Evolutionary conservation across 805 yeast species (phyloP), one percentile per base, ranked within the genome.

Genomic region (Schwanniomyces polymorphus): DNA sequence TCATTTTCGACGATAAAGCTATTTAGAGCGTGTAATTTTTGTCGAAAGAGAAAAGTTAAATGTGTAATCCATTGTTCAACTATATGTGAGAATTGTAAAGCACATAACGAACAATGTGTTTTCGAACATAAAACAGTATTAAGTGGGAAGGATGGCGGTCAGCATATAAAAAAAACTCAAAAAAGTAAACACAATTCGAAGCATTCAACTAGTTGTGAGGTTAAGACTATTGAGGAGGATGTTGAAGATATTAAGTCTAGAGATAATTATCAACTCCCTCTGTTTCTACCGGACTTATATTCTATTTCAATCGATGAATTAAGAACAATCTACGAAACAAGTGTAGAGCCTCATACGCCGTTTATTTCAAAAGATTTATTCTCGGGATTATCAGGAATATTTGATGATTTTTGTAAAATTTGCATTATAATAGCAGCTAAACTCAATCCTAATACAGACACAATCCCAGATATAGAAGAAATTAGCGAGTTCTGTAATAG

Each of bases 311-410:
- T 16, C 12, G 18, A 14, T 10, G 43, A 28, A 17, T 38, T 27
- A 12, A 25, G 23, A 6, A 12, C 2, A 5, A 8, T 41, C 17
- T 18, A 41, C 26, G 17, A 29, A 28, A 45, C 21, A 26, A 51
- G 12, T 57, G 55, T 59, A 10, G 58, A 56, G 41, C 55, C 55
- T 0, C 54, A 51, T 37, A 57, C 60, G 0, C 60, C 63, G 2
- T 59, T 57, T 39, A 11, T 59, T 6, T 29, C 50, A 10, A 43
- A 34, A 18, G 56, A 51, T 8, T 7, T 50, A 4, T 57, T 57
- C 43, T 31, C 45, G 5, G 7, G 34, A 11, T 25, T 14, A 25
- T 5, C 16, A 7, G 7, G 12, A 14, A 49, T 47, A 7, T 29
- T 55, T 2, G 53, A 53, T 23, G 31, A 40, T 5, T 59, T 59